phyloP scores from a whole-genome alignment of 768 basidiomycete species.

The Tricholomella constricta region DNA sequence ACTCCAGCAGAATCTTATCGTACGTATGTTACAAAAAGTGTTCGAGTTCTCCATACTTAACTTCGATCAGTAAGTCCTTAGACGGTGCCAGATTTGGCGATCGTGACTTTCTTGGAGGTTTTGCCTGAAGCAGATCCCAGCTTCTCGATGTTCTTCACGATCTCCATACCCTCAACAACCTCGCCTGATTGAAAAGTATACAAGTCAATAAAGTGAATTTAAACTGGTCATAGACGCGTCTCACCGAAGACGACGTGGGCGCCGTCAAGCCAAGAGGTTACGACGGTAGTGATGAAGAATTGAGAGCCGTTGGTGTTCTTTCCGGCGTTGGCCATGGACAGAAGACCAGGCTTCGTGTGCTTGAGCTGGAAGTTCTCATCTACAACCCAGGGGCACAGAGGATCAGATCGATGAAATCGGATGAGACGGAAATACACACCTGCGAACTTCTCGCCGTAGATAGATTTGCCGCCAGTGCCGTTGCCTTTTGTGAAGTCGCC shows the following conservation, averaged over 20 bases:
- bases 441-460: constrained; percentile 68
- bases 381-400: constrained; percentile 20
- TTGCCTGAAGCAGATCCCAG: constrained; percentile 40
- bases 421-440: constrained; percentile 40
- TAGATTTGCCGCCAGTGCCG: constrained; percentile 82
- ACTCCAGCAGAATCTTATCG: constrained; percentile 2
- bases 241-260: constrained; percentile 86
- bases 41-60: constrained; percentile 1
- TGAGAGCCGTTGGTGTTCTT: constrained; percentile 83
- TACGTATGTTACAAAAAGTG: constrained; percentile 16
- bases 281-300: constrained; percentile 89
- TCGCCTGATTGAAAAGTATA: constrained; percentile 42
- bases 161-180: constrained; percentile 65
- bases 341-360: constrained; percentile 68
- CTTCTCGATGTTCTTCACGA: constrained; percentile 48
- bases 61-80: constrained; percentile 15
- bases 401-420: constrained; percentile 4
- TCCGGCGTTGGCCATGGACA: constrained; percentile 84
- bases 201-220: too few species aligned
- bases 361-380: constrained; percentile 86
- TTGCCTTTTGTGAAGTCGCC: constrained; percentile 77
- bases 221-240: too few species aligned
- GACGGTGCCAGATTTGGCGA: constrained; percentile 56
- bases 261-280: constrained; percentile 79
- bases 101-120: constrained; percentile 48